Percentiles rank a stretch among this genome's conserved stretches.
phyloP scores from a whole-genome alignment of 768 basidiomycete species.

The Artomyces pyxidatus region DNA sequence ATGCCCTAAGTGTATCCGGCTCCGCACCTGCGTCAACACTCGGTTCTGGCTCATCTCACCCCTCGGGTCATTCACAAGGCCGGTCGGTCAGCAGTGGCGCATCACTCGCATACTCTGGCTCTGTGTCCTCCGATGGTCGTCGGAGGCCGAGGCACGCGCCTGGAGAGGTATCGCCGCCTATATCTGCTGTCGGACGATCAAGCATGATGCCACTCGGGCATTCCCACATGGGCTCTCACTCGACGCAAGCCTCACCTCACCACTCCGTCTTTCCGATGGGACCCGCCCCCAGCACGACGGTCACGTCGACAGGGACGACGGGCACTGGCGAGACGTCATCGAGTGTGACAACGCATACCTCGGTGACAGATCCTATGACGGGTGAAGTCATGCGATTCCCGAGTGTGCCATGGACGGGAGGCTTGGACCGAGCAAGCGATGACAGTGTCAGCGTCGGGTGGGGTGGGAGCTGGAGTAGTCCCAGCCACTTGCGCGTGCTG shows the following conservation, averaged over 20 bases:
- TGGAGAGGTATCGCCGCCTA: conserved; percentile 20
- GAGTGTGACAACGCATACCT: conserved; percentile 24
- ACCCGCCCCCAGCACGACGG: conserved; percentile 12
- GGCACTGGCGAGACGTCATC: conserved; percentile 19
- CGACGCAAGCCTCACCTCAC: neutral
- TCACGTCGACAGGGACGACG: conserved; percentile 21
- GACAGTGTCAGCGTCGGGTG: neutral
- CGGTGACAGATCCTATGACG: conserved; percentile 26
- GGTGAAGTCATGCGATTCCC: conserved; percentile 24
- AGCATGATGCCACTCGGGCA: conserved; percentile 4
- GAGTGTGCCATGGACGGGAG: conserved; percentile 12
- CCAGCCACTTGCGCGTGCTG: conserved; percentile 7
- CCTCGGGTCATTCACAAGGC: conserved; percentile 27
- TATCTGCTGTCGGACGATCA: conserved; percentile 22
- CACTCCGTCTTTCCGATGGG: conserved; percentile 2
- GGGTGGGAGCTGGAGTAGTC: conserved; percentile 13
- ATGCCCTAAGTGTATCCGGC: conserved; percentile 36
- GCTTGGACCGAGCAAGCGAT: neutral
- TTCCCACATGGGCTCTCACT: neutral
- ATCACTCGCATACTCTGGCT: conserved; percentile 41
- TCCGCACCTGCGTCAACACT: conserved; percentile 43
- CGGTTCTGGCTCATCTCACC: conserved; percentile 49
- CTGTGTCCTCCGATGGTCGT: conserved; percentile 48
- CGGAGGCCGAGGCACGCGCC: conserved; percentile 11
- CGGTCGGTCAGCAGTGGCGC: conserved; percentile 27